Evolutionary conservation across 1,284 basidiomycete genomes (phyloP).

Genomic region (Ustilago esculenta): DNA sequence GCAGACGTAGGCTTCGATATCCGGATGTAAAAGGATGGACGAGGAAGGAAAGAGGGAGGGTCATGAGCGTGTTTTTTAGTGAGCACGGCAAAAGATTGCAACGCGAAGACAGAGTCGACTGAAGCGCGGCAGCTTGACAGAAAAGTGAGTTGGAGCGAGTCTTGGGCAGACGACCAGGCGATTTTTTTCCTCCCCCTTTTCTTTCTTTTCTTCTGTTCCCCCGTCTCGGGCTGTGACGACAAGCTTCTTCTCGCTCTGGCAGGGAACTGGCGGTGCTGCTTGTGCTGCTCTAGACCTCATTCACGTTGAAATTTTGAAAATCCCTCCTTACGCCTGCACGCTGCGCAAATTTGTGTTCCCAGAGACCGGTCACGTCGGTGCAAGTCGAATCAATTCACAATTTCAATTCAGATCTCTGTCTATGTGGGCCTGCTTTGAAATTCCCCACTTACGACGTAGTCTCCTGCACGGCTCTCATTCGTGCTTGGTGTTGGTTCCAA

Average conservation of each 20-base stretch:
- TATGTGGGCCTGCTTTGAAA: too few relatives aligned
- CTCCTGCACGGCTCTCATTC: too few relatives aligned
- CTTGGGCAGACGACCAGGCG: slow-evolving; percentile 10
- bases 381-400: too few relatives aligned
- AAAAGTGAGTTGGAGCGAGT: not conserved
- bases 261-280: too few relatives aligned
- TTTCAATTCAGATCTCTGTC: too few relatives aligned
- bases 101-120: not conserved
- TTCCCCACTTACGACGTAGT: too few relatives aligned
- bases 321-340: not conserved
- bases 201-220: not conserved
- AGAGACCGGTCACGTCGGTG: too few relatives aligned
- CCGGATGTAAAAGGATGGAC: not conserved
- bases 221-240: too few relatives aligned
- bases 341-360: too few relatives aligned
- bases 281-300: not conserved
- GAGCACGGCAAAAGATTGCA: not conserved
- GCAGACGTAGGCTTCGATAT: not conserved
- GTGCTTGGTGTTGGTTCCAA: too few relatives aligned
- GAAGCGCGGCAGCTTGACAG: slow-evolving; percentile 8
- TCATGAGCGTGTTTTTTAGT: not conserved
- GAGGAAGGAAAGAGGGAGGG: not conserved
- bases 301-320: slow-evolving; percentile 8
- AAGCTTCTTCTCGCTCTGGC: too few relatives aligned
- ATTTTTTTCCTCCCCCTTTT: slow-evolving; percentile 7